These are phyloP conservation scores for Umbelopsis sp. DNA, from an alignment of 192 early-diverging fungal species.

Conservation along the genomic window DNA sequence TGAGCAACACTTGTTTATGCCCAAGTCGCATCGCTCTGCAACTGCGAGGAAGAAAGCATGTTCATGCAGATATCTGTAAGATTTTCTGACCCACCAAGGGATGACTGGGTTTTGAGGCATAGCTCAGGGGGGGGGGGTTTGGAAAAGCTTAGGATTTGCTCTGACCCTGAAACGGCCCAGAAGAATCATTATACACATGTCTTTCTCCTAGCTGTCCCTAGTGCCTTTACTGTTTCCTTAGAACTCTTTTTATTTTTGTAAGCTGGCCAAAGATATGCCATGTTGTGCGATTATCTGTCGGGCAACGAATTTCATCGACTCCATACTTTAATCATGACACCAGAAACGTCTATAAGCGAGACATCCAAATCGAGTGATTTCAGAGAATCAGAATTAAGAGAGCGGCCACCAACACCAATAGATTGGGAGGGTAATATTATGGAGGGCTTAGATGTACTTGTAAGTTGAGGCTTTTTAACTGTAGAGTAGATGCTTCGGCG, in stretches of 20 bases:
- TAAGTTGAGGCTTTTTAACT: not conserved
- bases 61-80: no score
- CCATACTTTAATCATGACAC: no score
- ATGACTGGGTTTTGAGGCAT: no score
- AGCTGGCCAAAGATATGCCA: not conserved
- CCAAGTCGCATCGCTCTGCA: no score
- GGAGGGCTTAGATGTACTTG: constrained; percentile 5
- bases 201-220: constrained; percentile 11
- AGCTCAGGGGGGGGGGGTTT: no score
- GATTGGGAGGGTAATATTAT: constrained; percentile 15
- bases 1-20: no score
- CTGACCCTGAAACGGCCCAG: no score
- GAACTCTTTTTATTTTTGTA: not conserved
- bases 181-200: not conserved
- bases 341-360: no score
- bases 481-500: not conserved
- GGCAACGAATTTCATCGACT: not conserved
- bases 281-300: constrained; percentile 11
- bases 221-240: not conserved
- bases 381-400: not conserved
- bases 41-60: no score
- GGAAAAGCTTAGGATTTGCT: no score
- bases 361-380: not conserved
- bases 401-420: constrained; percentile 9
- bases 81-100: no score